These are phyloP conservation scores for Ustilago trichophora DNA, from an alignment of 1,284 basidiomycete species.

Conservation along the genomic window DNA sequence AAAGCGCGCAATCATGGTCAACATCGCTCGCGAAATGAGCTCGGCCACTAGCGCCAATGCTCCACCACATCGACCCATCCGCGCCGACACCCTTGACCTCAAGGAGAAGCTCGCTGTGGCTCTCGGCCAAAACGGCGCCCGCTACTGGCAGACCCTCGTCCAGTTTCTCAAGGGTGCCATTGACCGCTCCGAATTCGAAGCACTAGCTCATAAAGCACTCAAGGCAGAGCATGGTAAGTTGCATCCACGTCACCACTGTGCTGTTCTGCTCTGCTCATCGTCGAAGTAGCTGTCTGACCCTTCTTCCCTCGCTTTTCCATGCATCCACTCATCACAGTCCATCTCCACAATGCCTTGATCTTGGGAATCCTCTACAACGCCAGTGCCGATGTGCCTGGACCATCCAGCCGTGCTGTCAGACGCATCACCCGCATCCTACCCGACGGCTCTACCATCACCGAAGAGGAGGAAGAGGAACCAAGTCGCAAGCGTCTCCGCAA, in stretches of 20 bases:
- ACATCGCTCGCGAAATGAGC: slow-evolving; percentile 37
- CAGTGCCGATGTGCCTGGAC: slow-evolving; percentile 56
- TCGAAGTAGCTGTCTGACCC: background rate
- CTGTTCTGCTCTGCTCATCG: too few relatives aligned
- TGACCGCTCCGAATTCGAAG: slow-evolving; percentile 67
- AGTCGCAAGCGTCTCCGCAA: slow-evolving; percentile 61
- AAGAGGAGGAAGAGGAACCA: slow-evolving; percentile 51
- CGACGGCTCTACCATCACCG: slow-evolving; percentile 41
- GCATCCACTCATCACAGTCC: slow-evolving; percentile 49
- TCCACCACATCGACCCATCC: slow-evolving; percentile 39
- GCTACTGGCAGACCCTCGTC: slow-evolving; percentile 67
- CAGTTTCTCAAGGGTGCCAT: slow-evolving; percentile 67
- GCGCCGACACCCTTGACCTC: slow-evolving; percentile 60
- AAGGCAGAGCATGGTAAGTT: slow-evolving; percentile 57
- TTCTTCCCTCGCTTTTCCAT: background rate
- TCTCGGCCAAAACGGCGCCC: slow-evolving; percentile 56
- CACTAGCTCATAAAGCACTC: slow-evolving; percentile 53
- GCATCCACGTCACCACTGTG: background rate
- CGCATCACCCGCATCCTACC: slow-evolving; percentile 40
- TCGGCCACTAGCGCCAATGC: slow-evolving; percentile 28
- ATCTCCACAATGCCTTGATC: slow-evolving; percentile 68
- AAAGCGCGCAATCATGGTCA: slow-evolving; percentile 31
- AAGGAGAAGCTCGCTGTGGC: slow-evolving; percentile 59
- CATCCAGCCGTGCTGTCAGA: slow-evolving; percentile 41
- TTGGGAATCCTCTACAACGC: slow-evolving; percentile 68